Percentiles rank a stretch among this genome's conserved stretches.
These are phyloP conservation scores for Melaleuca quinquenervia DNA, from an alignment of 345 rosid genomes.

Conservation along the genomic window DNA sequence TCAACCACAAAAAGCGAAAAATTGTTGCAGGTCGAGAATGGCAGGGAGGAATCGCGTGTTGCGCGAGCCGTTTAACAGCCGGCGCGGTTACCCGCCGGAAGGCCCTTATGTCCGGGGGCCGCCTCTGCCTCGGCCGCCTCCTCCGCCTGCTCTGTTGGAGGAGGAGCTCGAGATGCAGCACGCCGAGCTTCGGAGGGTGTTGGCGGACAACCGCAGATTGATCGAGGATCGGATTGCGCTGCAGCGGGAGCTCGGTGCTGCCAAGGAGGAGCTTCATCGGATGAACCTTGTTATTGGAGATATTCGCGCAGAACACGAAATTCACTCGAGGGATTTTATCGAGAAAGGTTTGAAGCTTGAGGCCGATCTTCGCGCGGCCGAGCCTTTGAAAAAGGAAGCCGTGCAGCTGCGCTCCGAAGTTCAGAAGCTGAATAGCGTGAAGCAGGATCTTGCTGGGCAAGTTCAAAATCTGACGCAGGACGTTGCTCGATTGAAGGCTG, in stretches of 20 bases:
- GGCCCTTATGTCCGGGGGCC: constrained; percentile 58
- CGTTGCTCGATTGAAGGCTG: constrained; percentile 46
- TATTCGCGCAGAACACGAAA: constrained; percentile 61
- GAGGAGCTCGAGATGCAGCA: constrained; percentile 87
- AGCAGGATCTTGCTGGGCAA: constrained; percentile 63
- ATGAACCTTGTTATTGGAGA: constrained; percentile 56
- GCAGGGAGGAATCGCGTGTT: constrained; percentile 71
- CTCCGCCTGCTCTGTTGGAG: constrained; percentile 69
- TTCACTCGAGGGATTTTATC: constrained; percentile 54
- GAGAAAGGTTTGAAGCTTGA: constrained; percentile 82
- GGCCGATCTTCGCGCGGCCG: constrained; percentile 72
- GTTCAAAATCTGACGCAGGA: constrained; percentile 71
- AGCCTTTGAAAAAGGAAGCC: constrained; percentile 71
- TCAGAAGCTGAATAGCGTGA: constrained; percentile 55
- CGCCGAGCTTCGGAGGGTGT: constrained; percentile 62
- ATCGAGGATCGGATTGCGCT: constrained; percentile 64
- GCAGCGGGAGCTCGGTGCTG: constrained; percentile 63
- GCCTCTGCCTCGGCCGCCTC: constrained; percentile 47
- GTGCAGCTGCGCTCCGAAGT: constrained; percentile 55
- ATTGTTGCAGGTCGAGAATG: constrained; percentile 25
- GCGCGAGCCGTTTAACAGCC: constrained; percentile 53
- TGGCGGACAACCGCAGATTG: constrained; percentile 64
- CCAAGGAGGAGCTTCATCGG: constrained; percentile 85
- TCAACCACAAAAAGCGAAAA: neutral
- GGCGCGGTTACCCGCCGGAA: constrained; percentile 55